Base-by-base conservation (phyloP, 2,329 filamentous ascomycete species). In the Volutella citrinella region DNA sequence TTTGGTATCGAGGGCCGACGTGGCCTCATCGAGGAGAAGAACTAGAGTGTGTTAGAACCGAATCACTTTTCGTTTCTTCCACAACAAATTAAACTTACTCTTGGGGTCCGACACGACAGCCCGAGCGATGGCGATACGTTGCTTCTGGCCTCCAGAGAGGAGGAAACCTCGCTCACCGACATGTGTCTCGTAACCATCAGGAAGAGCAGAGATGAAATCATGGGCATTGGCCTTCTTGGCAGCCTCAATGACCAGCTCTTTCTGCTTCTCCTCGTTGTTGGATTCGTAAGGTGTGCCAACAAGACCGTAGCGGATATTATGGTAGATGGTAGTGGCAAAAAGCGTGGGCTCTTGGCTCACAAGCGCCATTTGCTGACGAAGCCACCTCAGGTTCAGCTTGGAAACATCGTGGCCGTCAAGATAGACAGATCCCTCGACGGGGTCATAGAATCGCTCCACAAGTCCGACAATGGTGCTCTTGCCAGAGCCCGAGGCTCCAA, bases 91-190 rank as follows among this genome's bases (percentile, higher is more conserved):
- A 26, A 12, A 54, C 68, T 58, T 51, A 72, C 68, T 82, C 66
- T 90, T 94, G 1, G 91, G 91, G 51, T 96, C 86, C 13, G 85
- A 91, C 19, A 96, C 87, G 36, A 96, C 78, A 23, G 90, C 90
- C 54, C 89, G 76, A 7, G 91, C 89, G 61, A 97, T 96, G 10
- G 91, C 90, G 55, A 97, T 94, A 50, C 93, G 87, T 64, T 97
- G 93, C 62, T 96, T 95, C 64, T 98, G 93, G 21, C 93, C 93
- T 59, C 93, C 93, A 35, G 87, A 95, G 8, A 98, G 73, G 32
- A 96, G 67, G 57, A 95, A 95, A 9, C 93, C 93, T 43, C 90
- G 83, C 61, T 97, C 89, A 36, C 93, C 93, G n/a, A 97, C 91
- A 46, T 94, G 82, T 0, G 93, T 97, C 46, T 95, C 78, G 52